Base-by-base conservation (phyloP, 495 filamentous ascomycete genomes). In the Penicillium soppii region DNA sequence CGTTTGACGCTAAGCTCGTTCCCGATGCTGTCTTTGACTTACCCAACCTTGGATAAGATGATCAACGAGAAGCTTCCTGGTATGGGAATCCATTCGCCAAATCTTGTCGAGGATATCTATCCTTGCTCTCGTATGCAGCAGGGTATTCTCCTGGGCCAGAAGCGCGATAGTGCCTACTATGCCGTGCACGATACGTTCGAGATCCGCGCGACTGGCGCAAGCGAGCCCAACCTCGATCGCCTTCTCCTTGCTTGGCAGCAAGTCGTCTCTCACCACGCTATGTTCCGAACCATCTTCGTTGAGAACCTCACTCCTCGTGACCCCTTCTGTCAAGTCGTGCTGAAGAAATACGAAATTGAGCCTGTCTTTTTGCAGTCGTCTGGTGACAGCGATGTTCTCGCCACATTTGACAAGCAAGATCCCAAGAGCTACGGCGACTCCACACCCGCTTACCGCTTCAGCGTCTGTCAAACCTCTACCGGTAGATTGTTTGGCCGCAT, bases 111-210 rank as follows among this genome's bases (percentile, higher is more conserved):
- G 59, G 80, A 84, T 45, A 77, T 79, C 16, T 89, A 88, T 50
- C 84, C 84, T 4, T 85, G 81, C 47, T 84, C 85, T 7, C 78
- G 79, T 2, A 83, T 86, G 59, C 87, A 90, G 54, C 78, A 87
- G 54, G 85, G 79, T 27, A 80, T 90, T 16, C 58, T 89, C 7
- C 77, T 87, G 29, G 82, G 82, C 43, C 81, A 80, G 9, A 68
- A 77, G 21, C 69, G 81, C 26, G 69, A 82, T 37, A 75, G 74
- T 12, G 79, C 78, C 5, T 72, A 80, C 37, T 88, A 86, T 55
- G 80, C 81, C 15, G 72, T 82, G 4, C 76, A 83, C 46, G 80
- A 76, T 41, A 84, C 83, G 1, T 86, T 82, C 51, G 79, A 85
- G 49, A 75, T 89, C 21, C 74, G 66, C 7, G 47, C 53, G 5